phyloP scores from a whole-genome alignment of 352 stramenopile species.

The Phytopythium oedochilum region DNA sequence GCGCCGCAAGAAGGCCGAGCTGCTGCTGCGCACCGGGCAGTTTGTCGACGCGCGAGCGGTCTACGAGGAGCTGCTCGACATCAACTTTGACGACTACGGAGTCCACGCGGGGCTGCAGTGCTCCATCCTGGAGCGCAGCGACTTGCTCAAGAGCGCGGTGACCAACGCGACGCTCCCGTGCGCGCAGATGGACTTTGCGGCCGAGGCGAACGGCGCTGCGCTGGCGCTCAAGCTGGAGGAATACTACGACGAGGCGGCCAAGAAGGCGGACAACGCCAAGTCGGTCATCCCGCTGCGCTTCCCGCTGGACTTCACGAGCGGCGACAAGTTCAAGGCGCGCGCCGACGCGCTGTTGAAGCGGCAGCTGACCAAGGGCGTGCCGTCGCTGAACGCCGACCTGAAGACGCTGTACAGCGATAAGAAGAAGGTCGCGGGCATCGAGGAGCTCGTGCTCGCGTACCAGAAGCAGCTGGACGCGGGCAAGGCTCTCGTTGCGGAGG shows the following conservation, averaged over 20 bases:
- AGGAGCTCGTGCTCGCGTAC: constrained; percentile 77
- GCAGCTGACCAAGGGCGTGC: constrained; percentile 90
- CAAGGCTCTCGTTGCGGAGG: constrained; percentile 38
- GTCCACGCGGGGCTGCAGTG: constrained; percentile 87
- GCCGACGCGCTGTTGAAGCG: constrained; percentile 55
- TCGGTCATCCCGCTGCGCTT: constrained; percentile 88
- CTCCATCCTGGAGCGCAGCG: constrained; percentile 52
- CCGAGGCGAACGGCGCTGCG: constrained; percentile 35
- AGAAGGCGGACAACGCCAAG: constrained; percentile 41
- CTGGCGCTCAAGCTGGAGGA: constrained; percentile 40
- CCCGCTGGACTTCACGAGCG: constrained; percentile 85
- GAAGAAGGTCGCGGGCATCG: constrained; percentile 58
- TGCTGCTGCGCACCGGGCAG: constrained; percentile 52
- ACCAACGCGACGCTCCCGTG: constrained; percentile 39
- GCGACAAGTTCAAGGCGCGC: constrained; percentile 67
- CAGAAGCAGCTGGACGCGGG: constrained; percentile 64
- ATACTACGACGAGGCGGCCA: constrained; percentile 44
- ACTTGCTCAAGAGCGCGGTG: constrained; percentile 34
- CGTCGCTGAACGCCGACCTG: constrained; percentile 92
- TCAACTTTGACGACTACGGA: constrained; percentile 91
- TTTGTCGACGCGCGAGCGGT: constrained; percentile 62
- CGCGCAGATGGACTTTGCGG: constrained; percentile 43
- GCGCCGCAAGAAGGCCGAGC: constrained; percentile 75
- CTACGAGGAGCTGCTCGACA: constrained; percentile 71
- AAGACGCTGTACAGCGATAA: constrained; percentile 84